A percentile compares a stretch with the other conserved stretches of the same genome.
Conservation (phyloP, 2,329 filamentous ascomycete genomes). For the Capronia americana region DNA sequence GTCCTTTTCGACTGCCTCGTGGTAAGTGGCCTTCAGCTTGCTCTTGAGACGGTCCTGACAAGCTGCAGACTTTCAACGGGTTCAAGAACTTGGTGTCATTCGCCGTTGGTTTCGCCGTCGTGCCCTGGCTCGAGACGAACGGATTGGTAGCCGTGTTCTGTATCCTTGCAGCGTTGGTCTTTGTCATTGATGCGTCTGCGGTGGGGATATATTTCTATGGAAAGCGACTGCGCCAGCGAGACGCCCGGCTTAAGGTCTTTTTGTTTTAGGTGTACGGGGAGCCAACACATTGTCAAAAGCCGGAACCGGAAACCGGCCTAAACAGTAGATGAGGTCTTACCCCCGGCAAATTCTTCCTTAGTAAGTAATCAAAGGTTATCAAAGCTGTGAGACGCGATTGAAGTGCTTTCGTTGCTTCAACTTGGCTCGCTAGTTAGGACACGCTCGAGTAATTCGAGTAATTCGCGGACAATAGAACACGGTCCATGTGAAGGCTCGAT, state of each 20-base stretch:
- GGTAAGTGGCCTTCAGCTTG: not conserved
- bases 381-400: no score
- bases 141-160: constrained; percentile 3
- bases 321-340: no score
- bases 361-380: no score
- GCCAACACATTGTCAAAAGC: no score
- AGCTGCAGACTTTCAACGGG: constrained; percentile 16
- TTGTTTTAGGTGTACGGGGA: constrained; percentile 31
- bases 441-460: no score
- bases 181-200: not conserved
- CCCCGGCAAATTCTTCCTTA: no score
- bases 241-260: not conserved
- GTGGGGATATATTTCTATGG: not conserved
- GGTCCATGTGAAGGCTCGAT: no score
- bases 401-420: no score
- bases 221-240: constrained; percentile 1
- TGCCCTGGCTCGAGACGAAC: constrained; percentile 14
- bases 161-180: constrained; percentile 3
- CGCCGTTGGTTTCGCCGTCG: constrained; percentile 15
- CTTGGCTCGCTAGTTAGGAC: no score
- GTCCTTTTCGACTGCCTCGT: not conserved
- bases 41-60: not conserved
- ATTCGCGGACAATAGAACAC: no score
- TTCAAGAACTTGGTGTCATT: constrained; percentile 25
- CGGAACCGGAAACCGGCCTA: no score